Base-by-base conservation (phyloP, 2,329 filamentous ascomycete genomes). In the Trichoderma harzianum region DNA sequence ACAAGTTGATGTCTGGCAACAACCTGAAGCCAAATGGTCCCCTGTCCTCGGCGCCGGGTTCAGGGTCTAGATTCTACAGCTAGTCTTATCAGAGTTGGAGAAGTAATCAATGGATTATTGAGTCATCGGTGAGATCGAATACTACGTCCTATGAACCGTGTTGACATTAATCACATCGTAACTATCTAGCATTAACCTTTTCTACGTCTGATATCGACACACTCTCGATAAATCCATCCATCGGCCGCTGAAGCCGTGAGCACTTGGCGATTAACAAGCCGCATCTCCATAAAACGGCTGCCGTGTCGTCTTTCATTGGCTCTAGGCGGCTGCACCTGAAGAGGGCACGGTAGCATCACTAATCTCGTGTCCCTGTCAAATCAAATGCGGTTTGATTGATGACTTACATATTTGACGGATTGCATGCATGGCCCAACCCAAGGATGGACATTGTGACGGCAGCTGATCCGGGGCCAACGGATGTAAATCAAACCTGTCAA, bases 321-420 rank as follows among this genome's bases (percentile, higher is more conserved):
- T 34, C 34, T 53, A 7, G 34, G 65, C 36, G 6, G 14, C 39
- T 67, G 51, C 64, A 55, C 43, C 28, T 51, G 47, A 43, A 32
- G 10, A 55, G 47, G 18, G 39, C 14, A 32, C 63, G 10, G 36
- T 68, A 47, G 53, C 53, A 58, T 68, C 65, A 43, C 65, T 60
- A 68, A 32, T 65, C 47, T 39, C 64, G 32, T 57, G 63, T 24
- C 64, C 51, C 64, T 68, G 65, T 68, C 65, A 68, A 60, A 57
- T 58, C 65, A 68, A 47, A 39, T 58, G 55, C 55, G 55, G 30
- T 58, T 58, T 58, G 53, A 14, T 14, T 12, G 34, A 68, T 68
- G 65, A 68, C 65, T 60, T 68, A 68, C 65, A 68, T 68, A 32
- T 47, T 34, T 14, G 47, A 24, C 5, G 47, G 28, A 32, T n/a